A percentile compares a stretch with the other conserved stretches of the same genome.
These are phyloP conservation scores for Xerocomus subilludens DNA, from an alignment of 1,284 basidiomycete species.

Conservation along the genomic window DNA sequence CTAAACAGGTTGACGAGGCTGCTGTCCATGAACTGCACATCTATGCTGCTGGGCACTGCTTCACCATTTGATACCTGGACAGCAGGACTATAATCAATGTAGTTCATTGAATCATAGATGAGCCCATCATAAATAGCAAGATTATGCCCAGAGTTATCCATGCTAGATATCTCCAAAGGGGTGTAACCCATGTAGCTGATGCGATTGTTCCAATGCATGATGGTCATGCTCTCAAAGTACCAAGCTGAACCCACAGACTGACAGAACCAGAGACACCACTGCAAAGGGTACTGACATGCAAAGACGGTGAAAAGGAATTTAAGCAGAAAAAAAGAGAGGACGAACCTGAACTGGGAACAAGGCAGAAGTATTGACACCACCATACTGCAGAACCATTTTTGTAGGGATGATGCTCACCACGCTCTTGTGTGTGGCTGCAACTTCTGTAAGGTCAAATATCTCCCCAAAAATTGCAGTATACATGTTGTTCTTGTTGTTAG, in stretches of 20 bases:
- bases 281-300: conserved; percentile 90
- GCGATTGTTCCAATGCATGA: conserved; percentile 89
- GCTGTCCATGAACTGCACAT: conserved; percentile 82
- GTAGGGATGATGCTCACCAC: conserved; percentile 81
- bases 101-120: conserved; percentile 90
- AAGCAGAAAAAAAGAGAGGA: neutral
- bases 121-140: conserved; percentile 86
- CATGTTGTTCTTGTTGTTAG: conserved; percentile 76
- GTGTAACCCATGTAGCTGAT: conserved; percentile 93
- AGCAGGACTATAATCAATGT: conserved; percentile 72
- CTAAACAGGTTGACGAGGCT: conserved; percentile 85
- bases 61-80: conserved; percentile 72
- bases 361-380: conserved; percentile 78
- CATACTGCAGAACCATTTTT: conserved; percentile 85
- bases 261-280: conserved; percentile 85
- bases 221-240: conserved; percentile 94
- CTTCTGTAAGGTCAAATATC: conserved; percentile 82
- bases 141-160: conserved; percentile 72
- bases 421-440: conserved; percentile 71
- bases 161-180: conserved; percentile 77
- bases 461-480: conserved; percentile 91
- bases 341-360: conserved; percentile 96
- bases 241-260: conserved; percentile 91
- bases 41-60: conserved; percentile 64
- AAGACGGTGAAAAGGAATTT: conserved; percentile 20